Evolutionary conservation across 495 filamentous ascomycete genomes (phyloP), one percentile per base, ranked within the genome.

Genomic region (Darksidea phi): DNA sequence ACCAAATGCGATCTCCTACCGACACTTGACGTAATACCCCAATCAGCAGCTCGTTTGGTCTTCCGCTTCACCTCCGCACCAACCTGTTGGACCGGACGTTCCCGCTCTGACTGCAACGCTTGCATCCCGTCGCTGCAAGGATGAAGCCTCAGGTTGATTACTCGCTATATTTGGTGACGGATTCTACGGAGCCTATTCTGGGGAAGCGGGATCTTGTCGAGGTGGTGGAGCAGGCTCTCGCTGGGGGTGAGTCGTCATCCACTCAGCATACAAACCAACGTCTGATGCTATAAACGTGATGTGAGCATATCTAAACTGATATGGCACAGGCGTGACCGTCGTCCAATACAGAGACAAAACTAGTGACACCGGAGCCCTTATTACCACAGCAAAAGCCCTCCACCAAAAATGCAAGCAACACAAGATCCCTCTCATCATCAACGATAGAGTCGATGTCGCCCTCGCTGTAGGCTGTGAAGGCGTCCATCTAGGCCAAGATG

Each of bases 391-490:
- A n/a, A 79, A 77, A 61, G 78, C 76, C 63, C 78, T 97, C 37
- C 89, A 91, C 72, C 66, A 78, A 12, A 76, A 95, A 47, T 91
- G 89, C 11, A 74, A 75, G 61, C 74, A 67, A n/a, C 78, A 88
- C 66, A 75, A 79, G 17, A 84, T 96, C 0, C 94, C 93, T 25
- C 79, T 98, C 48, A 75, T 98, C 37, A 92, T 98, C 75, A 97
- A 98, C 71, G 94, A 98, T 73, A 87, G 91, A n/a, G 80, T 96
- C 5, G 92, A 95, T 76, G 89, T 98, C 17, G 91, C 91, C 21
- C 78, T 94, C 25, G 94, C 90, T 15, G 82, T 89, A 43, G 88
- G 85, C 6, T 91, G 86, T 38, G 93, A 96, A 71, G 94, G 94
- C 45, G 88, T 96, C 13, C 93, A 98, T 73, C 80, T 98, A 41